These are phyloP conservation scores for Calonectria ilicicola DNA, from an alignment of 2,329 filamentous ascomycete species.

Conservation along the genomic window DNA sequence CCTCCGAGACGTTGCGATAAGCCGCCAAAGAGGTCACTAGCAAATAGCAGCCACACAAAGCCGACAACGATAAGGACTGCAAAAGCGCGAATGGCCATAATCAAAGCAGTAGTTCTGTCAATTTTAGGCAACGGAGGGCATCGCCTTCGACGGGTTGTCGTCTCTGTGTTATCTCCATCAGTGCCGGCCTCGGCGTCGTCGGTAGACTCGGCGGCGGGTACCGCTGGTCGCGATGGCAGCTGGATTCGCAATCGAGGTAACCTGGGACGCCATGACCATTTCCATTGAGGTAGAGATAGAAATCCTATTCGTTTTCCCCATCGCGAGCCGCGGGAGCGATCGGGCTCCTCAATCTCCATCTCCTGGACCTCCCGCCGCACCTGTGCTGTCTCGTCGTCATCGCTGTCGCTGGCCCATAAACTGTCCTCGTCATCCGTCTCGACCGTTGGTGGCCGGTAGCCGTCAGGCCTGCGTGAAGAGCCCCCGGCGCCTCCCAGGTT, in stretches of 20 bases:
- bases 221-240: conserved; percentile 54
- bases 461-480: conserved; percentile 58
- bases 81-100: conserved; percentile 79
- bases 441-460: conserved; percentile 85
- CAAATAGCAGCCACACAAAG: conserved; percentile 86
- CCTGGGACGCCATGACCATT: conserved; percentile 66
- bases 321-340: conserved; percentile 55
- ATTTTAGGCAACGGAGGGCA: conserved; percentile 51
- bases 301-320: conserved; percentile 70
- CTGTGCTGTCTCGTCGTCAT: conserved; percentile 69
- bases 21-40: conserved; percentile 83
- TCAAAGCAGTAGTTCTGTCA: conserved; percentile 58
- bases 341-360: conserved; percentile 84
- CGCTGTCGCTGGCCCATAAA: conserved; percentile 62
- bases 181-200: conserved; percentile 41
- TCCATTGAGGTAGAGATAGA: conserved; percentile 66
- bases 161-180: conserved; percentile 43
- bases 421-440: conserved; percentile 78
- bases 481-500: conserved; percentile 57
- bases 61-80: conserved; percentile 81
- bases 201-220: conserved; percentile 31
- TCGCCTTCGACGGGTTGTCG: conserved; percentile 38
- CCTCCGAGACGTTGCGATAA: conserved; percentile 72
- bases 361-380: conserved; percentile 88
- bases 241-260: conserved; percentile 64